phyloP scores from a whole-genome alignment of 192 early-diverging fungal species.

The Backusella sp. region DNA sequence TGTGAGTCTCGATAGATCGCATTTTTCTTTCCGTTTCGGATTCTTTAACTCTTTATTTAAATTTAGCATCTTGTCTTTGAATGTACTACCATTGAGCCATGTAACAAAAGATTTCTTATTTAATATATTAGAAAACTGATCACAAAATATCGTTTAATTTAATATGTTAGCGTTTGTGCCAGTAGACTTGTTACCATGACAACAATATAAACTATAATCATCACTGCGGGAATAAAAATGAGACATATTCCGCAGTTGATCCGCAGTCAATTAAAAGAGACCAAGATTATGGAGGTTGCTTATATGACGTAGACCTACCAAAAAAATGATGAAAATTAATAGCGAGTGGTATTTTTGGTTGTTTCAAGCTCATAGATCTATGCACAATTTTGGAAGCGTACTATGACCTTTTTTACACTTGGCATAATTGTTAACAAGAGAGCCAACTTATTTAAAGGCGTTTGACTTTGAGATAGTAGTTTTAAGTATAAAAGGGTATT shows the following conservation, averaged over 20 bases:
- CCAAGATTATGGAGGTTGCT: not conserved
- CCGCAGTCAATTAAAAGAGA: not conserved
- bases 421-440: not conserved
- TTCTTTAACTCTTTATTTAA: not conserved
- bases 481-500: not conserved
- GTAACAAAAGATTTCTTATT: not conserved
- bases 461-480: not conserved
- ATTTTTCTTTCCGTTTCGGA: not conserved
- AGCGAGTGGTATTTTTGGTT: not conserved
- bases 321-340: not conserved
- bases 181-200: not conserved
- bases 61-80: not conserved
- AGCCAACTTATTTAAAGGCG: not conserved
- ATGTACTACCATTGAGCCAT: not conserved
- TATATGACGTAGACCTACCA: not conserved
- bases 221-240: not conserved
- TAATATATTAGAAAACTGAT: not conserved
- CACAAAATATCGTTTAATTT: not conserved
- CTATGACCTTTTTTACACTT: not conserved
- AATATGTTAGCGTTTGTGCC: not conserved
- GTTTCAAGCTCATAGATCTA: not conserved
- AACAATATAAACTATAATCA: not conserved
- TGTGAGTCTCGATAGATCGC: not conserved
- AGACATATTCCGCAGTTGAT: not conserved
- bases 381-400: not conserved